phyloP scores from a whole-genome alignment of 352 stramenopile genomes.

The Globisporangium okanoganense region DNA sequence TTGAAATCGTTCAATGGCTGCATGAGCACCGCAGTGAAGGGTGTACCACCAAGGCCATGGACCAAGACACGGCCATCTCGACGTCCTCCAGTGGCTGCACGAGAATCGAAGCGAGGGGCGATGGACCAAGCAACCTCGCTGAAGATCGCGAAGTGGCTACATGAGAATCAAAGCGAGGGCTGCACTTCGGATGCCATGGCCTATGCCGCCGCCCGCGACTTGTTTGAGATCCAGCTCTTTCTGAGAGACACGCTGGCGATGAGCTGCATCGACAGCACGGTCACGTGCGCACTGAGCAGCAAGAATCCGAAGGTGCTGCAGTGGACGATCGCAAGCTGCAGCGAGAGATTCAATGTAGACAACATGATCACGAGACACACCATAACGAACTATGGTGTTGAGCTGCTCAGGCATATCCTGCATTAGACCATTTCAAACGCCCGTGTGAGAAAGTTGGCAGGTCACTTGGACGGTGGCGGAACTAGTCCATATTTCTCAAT shows the following conservation, averaged over 20 bases:
- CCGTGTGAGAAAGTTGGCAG: background rate
- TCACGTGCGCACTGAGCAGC: background rate
- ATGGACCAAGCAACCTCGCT: background rate
- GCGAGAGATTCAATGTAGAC: background rate
- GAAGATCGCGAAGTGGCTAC: background rate
- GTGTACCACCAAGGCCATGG: too few species aligned
- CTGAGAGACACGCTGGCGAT: background rate
- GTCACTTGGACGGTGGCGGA: too few species aligned
- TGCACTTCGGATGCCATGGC: background rate
- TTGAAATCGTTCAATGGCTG: too few species aligned
- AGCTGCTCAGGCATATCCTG: background rate
- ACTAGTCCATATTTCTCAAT: too few species aligned
- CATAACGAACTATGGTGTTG: background rate
- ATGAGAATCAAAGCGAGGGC: background rate
- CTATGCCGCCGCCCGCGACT: background rate
- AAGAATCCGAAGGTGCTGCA: background rate
- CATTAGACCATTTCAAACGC: background rate
- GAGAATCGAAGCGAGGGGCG: conserved; percentile 10
- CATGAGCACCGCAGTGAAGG: too few species aligned
- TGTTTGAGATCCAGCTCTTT: background rate
- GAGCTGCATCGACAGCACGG: background rate
- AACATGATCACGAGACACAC: background rate
- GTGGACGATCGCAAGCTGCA: background rate
- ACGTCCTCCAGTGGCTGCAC: conserved; percentile 13
- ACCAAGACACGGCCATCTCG: too few species aligned